phyloP scores from a whole-genome alignment of 2,329 filamentous ascomycete genomes.

The Diaporthe ilicicola region DNA sequence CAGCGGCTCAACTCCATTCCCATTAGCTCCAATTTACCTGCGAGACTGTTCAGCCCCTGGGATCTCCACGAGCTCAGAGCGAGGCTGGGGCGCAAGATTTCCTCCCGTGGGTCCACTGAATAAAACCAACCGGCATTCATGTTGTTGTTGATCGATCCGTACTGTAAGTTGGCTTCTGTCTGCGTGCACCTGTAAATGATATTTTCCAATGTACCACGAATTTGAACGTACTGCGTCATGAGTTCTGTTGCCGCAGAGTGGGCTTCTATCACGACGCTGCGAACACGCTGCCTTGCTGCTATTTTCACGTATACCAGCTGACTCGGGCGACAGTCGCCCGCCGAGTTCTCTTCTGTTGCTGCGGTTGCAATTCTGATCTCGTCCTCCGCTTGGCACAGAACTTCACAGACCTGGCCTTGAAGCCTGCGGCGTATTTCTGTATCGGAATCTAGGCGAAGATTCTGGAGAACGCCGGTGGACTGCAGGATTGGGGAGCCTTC shows the following conservation, averaged over 20 bases:
- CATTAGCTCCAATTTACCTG: not conserved
- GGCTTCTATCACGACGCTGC: not conserved
- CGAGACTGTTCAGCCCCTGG: not conserved
- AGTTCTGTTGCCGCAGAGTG: rapidly evolving
- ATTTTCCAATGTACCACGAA: not conserved
- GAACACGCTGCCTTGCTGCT: not conserved
- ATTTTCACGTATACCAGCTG: not conserved
- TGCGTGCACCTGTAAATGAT: not conserved
- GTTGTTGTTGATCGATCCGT: not conserved
- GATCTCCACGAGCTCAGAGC: not conserved
- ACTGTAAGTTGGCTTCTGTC: not conserved
- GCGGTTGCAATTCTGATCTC: not conserved
- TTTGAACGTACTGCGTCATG: not conserved
- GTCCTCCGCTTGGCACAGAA: not conserved
- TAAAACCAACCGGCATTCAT: not conserved
- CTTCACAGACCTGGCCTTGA: not conserved
- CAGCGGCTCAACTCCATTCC: not conserved
- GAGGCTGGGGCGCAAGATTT: not conserved
- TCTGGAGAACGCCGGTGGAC: not conserved
- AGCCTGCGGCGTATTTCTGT: not conserved
- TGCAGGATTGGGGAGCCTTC: not conserved
- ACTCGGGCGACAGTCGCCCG: not conserved
- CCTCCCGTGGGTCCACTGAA: not conserved
- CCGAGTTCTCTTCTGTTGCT: not conserved
- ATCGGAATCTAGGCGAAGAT: not conserved